phyloP scores from a whole-genome alignment of 1,284 basidiomycete genomes.

The Tilletia indica region DNA sequence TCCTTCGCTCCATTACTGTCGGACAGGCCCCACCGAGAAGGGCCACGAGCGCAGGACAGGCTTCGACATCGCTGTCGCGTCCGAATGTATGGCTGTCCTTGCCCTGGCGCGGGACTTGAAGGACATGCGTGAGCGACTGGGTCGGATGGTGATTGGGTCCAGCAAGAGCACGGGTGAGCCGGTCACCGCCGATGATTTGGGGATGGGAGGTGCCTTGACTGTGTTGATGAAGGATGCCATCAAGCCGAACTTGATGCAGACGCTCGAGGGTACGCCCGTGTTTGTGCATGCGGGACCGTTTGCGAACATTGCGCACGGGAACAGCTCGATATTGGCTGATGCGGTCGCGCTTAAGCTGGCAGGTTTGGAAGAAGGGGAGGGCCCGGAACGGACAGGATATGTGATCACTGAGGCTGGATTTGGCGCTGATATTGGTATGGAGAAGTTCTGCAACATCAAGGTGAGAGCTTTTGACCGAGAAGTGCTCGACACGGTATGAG shows the following conservation, averaged over 20 bases:
- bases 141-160: conserved; percentile 95
- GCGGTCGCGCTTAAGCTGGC: conserved; percentile 94
- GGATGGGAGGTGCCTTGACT: conserved; percentile 90
- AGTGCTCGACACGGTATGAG: not conserved
- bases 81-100: conserved; percentile 97
- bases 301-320: conserved; percentile 98
- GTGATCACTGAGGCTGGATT: conserved; percentile 98
- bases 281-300: conserved; percentile 99
- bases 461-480: not conserved
- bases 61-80: conserved; percentile 95
- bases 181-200: conserved; percentile 94
- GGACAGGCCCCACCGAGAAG: conserved; percentile 87
- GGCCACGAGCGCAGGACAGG: conserved; percentile 84
- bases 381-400: conserved; percentile 77
- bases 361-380: conserved; percentile 89
- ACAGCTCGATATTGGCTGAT: conserved; percentile 96
- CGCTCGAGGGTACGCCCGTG: conserved; percentile 94
- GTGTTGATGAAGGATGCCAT: conserved; percentile 99
- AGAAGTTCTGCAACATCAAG: conserved; percentile 98
- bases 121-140: conserved; percentile 88
- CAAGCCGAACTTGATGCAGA: conserved; percentile 99
- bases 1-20: conserved; percentile 89
- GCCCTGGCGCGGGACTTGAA: conserved; percentile 81
- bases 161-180: conserved; percentile 79
- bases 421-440: conserved; percentile 87